Evolutionary conservation across 2,329 filamentous ascomycete species (phyloP).

Genomic region (Emergomyces pasteurianus): DNA sequence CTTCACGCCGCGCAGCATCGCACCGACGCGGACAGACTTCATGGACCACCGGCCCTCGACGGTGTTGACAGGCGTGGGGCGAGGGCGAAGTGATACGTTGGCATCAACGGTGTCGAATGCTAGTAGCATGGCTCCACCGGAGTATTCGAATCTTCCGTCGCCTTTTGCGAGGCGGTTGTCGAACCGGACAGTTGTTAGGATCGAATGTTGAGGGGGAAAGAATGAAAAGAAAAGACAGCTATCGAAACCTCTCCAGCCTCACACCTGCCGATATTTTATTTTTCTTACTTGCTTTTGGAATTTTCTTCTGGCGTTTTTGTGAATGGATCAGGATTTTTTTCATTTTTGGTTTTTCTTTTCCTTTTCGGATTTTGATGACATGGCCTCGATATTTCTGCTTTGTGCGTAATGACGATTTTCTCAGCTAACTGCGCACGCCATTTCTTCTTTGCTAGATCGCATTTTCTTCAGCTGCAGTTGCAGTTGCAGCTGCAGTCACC

Average conservation of each 20-base stretch:
- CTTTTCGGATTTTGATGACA: not conserved
- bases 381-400: not conserved
- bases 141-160: constrained; percentile 2
- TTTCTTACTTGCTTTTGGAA: not conserved
- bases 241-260: not conserved
- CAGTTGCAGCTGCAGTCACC: not conserved
- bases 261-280: not conserved
- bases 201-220: not conserved
- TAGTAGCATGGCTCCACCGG: constrained; percentile 2
- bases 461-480: not conserved
- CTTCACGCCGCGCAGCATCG: constrained; percentile 9
- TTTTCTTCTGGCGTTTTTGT: not conserved
- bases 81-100: not conserved
- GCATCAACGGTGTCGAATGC: not conserved
- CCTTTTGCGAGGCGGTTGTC: not conserved
- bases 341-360: not conserved
- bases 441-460: not conserved
- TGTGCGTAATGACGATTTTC: not conserved
- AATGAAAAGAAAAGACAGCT: not conserved
- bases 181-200: not conserved
- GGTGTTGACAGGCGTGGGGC: not conserved
- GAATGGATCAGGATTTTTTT: not conserved
- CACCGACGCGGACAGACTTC: constrained; percentile 5
- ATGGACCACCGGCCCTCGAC: not conserved
- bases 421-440: not conserved